phyloP scores from a whole-genome alignment of 176 grass and related monocot genomes.

The Thalia dealbata region DNA sequence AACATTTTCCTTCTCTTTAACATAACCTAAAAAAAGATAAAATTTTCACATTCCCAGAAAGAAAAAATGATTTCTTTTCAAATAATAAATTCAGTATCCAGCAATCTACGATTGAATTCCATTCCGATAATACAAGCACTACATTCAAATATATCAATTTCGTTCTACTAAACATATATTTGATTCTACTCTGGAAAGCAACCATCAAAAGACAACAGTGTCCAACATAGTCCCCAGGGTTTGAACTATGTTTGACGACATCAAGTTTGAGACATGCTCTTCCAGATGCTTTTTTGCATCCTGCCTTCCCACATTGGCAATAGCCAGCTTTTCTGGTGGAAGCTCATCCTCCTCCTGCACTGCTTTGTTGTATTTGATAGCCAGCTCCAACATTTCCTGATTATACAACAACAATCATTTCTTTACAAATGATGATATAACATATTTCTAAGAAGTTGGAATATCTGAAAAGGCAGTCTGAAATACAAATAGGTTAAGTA shows the following conservation, averaged over 20 bases:
- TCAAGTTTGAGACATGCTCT: conserved; percentile 92
- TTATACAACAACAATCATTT: background rate
- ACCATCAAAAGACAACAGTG: conserved; percentile 67
- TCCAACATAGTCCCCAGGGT: conserved; percentile 90
- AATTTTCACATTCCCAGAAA: too few relatives aligned
- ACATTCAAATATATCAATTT: background rate
- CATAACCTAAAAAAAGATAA: too few relatives aligned
- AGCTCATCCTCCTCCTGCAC: conserved; percentile 96
- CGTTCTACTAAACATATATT: background rate
- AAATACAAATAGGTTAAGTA: background rate
- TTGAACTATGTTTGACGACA: conserved; percentile 96
- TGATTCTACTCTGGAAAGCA: background rate
- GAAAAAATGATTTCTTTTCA: too few relatives aligned
- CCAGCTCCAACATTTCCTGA: conserved; percentile 90
- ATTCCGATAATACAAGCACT: background rate
- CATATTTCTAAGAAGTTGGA: background rate
- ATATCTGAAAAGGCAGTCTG: background rate
- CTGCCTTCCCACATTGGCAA: conserved; percentile 84
- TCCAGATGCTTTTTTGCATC: conserved; percentile 97
- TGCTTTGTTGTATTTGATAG: conserved; percentile 94
- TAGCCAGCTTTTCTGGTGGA: conserved; percentile 78
- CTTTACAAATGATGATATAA: background rate
- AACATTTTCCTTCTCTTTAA: too few relatives aligned
- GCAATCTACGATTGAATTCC: background rate
- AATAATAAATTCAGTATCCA: too few relatives aligned